Evolutionary conservation across 495 filamentous ascomycete species (phyloP).

Genomic region (Talaromyces ruber): DNA sequence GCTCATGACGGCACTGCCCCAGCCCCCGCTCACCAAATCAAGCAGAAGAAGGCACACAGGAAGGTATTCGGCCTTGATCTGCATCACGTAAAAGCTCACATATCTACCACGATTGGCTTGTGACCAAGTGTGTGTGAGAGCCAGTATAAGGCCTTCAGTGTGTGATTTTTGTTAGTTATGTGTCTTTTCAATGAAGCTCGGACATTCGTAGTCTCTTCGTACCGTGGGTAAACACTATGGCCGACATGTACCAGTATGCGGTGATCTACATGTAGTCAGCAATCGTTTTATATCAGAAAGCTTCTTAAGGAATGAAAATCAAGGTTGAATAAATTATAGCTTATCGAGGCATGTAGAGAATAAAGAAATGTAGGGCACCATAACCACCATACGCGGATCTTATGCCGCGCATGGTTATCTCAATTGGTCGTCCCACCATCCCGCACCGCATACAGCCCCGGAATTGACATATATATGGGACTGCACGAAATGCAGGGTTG

Average conservation of each 20-base stretch:
- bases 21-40: constrained; percentile 51
- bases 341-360: constrained; percentile 7
- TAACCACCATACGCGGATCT: constrained; percentile 64
- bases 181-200: no score
- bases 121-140: constrained; percentile 68
- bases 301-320: neutral
- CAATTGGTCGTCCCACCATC: constrained; percentile 84
- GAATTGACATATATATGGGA: constrained; percentile 69
- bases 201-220: constrained; percentile 1
- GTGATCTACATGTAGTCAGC: neutral
- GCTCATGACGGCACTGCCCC: constrained; percentile 41
- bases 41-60: constrained; percentile 68
- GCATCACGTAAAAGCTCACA: constrained; percentile 64
- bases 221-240: neutral
- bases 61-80: constrained; percentile 63
- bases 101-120: constrained; percentile 73
- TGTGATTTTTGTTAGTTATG: neutral
- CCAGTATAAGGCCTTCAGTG: constrained; percentile 60
- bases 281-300: neutral
- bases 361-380: constrained; percentile 76
- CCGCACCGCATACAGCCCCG: constrained; percentile 65
- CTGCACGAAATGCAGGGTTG: constrained; percentile 68
- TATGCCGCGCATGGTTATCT: constrained; percentile 65
- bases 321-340: neutral
- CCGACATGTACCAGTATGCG: neutral